A percentile compares a stretch with the other conserved stretches of the same genome.
Conservation (phyloP, 23 red algal species). For the Gracilaria vermiculophylla region DNA sequence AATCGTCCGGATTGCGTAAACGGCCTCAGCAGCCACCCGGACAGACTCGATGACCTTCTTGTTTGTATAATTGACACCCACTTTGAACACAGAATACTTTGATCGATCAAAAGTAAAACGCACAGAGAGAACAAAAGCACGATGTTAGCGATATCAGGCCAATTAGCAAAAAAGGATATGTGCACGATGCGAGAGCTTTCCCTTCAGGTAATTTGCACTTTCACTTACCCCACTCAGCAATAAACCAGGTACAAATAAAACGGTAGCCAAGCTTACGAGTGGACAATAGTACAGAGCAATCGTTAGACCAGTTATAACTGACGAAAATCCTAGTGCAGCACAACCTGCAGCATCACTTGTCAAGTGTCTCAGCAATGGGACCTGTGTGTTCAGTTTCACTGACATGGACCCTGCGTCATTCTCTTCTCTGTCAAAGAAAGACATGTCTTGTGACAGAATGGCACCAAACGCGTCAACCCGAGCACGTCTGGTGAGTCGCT, state of each 20-base stretch:
- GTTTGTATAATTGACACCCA: constrained; percentile 16
- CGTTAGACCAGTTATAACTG: constrained; percentile 37
- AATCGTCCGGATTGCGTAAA: constrained; percentile 67
- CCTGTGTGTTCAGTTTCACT: constrained; percentile 31
- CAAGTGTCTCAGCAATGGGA: neutral
- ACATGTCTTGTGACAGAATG: constrained; percentile 66
- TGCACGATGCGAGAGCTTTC: no score
- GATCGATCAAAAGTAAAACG: neutral
- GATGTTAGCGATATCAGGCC: neutral
- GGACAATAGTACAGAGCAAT: constrained; percentile 38
- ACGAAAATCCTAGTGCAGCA: constrained; percentile 3
- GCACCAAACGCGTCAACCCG: constrained; percentile 50
- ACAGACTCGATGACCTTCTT: constrained; percentile 21
- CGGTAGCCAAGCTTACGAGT: constrained; percentile 36
- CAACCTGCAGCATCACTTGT: constrained; percentile 32
- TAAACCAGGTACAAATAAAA: constrained; percentile 29
- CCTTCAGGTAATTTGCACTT: no score
- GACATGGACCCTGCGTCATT: constrained; percentile 41
- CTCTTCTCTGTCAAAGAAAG: constrained; percentile 69
- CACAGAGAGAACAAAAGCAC: neutral
- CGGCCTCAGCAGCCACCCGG: constrained; percentile 46
- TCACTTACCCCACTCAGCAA: constrained; percentile 15
- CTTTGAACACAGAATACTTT: constrained; percentile 16
- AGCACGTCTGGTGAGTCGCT: constrained; percentile 58
- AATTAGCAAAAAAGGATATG: no score